phyloP scores from a whole-genome alignment of 306 rosid species.

The Cicer cuneatum region DNA sequence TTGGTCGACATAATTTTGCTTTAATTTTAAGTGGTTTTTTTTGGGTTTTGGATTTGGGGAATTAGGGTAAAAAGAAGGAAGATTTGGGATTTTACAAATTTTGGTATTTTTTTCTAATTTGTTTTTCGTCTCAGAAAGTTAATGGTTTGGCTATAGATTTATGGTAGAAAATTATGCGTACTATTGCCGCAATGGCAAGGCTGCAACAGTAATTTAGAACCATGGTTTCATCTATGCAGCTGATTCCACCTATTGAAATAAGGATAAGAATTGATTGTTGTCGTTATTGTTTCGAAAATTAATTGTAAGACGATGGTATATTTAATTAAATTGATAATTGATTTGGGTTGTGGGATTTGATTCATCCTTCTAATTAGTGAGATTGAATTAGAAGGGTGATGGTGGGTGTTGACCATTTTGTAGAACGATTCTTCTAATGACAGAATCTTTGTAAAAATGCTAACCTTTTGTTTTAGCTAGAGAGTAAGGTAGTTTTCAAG shows the following conservation, averaged over 20 bases:
- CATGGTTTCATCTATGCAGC: too few species aligned
- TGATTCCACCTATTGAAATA: too few species aligned
- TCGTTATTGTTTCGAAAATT: not conserved
- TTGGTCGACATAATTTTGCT: not conserved
- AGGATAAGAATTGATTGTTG: not conserved
- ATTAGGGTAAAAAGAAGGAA: not conserved
- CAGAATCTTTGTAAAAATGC: not conserved
- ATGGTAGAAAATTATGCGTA: not conserved
- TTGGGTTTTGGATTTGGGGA: not conserved
- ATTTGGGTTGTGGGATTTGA: conserved; percentile 9
- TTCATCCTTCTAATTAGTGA: not conserved
- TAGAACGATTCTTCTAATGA: not conserved
- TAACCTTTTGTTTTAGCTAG: not conserved
- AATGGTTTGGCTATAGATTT: not conserved
- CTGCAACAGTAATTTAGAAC: too few species aligned
- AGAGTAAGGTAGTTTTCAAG: not conserved
- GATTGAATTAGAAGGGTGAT: not conserved
- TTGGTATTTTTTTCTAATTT: not conserved
- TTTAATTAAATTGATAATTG: conserved; percentile 6
- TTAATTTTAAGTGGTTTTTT: not conserved
- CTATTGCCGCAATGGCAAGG: too few species aligned
- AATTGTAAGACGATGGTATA: not conserved
- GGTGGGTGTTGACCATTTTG: not conserved
- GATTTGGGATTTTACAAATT: not conserved
- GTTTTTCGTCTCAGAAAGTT: not conserved